Conservation (phyloP, 169 alveolate genomes). For the Cryptosporidium meleagridis region DNA sequence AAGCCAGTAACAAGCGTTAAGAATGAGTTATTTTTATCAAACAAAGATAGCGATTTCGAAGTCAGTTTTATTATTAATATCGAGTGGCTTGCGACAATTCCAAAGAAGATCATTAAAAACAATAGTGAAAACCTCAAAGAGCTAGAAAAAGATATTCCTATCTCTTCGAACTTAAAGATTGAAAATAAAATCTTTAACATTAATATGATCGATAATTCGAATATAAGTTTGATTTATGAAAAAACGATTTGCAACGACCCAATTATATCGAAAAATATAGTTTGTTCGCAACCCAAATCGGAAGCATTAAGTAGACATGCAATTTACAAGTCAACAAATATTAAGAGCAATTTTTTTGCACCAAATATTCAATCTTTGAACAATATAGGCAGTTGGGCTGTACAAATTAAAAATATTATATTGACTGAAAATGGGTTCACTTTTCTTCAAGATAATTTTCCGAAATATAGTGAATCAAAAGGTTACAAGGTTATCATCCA, state of each 20-base stretch:
- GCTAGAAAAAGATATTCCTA: not conserved
- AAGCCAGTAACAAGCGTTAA: constrained; percentile 19
- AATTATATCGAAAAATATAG: not conserved
- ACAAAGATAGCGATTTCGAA: not conserved
- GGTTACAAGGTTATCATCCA: constrained; percentile 2
- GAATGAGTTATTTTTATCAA: not conserved
- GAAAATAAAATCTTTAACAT: not conserved
- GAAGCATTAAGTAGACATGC: not conserved
- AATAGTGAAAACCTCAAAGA: not conserved
- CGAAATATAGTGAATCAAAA: constrained; percentile 7
- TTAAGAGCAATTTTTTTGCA: not conserved
- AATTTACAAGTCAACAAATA: not conserved
- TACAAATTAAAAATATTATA: not conserved
- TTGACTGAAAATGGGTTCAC: constrained; percentile 35
- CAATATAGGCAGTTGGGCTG: constrained; percentile 28
- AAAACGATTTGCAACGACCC: constrained; percentile 45
- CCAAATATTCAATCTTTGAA: not conserved
- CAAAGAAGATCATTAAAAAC: not conserved
- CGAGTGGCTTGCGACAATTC: constrained; percentile 24
- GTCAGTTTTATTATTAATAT: not conserved
- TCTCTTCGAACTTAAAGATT: not conserved
- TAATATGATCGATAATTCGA: not conserved
- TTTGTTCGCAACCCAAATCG: not conserved
- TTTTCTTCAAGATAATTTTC: constrained; percentile 8
- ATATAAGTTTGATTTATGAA: constrained; percentile 18